Percentiles rank a stretch among this genome's conserved stretches.
These are phyloP conservation scores for Pistacia atlantica DNA, from an alignment of 345 rosid species.

Conservation along the genomic window DNA sequence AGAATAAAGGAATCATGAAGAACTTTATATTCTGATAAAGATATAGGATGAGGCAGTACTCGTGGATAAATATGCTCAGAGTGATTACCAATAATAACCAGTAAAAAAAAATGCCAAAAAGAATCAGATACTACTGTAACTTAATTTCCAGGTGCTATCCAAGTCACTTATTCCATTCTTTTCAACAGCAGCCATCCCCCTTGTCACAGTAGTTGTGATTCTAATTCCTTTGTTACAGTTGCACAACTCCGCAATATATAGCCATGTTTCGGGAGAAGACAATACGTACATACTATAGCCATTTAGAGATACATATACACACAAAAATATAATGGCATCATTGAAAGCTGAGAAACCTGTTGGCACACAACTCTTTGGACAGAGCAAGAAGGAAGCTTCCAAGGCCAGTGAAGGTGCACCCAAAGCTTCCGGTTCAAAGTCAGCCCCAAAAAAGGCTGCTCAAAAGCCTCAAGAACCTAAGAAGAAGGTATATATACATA, in stretches of 20 bases:
- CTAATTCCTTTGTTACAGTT: slow-evolving; percentile 15
- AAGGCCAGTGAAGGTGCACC: slow-evolving; percentile 24
- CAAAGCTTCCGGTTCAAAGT: slow-evolving; percentile 26
- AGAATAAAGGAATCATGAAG: background rate
- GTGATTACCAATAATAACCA: background rate
- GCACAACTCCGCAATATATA: slow-evolving; percentile 4
- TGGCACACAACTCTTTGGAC: slow-evolving; percentile 43
- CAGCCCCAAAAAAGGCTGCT: slow-evolving; percentile 23
- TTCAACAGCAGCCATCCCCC: slow-evolving; percentile 4
- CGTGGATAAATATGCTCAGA: background rate
- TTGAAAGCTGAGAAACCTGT: slow-evolving; percentile 45
- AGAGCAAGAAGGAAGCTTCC: slow-evolving; percentile 40
- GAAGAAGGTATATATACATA: slow-evolving; percentile 18
- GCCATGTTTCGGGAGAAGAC: background rate
- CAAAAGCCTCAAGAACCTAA: slow-evolving; percentile 28
- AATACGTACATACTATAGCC: background rate
- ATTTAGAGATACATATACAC: background rate
- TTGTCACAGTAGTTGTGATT: slow-evolving; percentile 11
- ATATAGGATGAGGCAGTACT: background rate
- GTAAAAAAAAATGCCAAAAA: background rate
- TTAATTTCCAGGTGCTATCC: background rate
- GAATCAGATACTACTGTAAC: slow-evolving; percentile 18
- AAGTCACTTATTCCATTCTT: slow-evolving; percentile 20
- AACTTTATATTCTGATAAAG: background rate
- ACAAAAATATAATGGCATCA: slow-evolving; percentile 30